Conservation (phyloP, 2,329 filamentous ascomycete species). For the Samsoniella hepiali region DNA sequence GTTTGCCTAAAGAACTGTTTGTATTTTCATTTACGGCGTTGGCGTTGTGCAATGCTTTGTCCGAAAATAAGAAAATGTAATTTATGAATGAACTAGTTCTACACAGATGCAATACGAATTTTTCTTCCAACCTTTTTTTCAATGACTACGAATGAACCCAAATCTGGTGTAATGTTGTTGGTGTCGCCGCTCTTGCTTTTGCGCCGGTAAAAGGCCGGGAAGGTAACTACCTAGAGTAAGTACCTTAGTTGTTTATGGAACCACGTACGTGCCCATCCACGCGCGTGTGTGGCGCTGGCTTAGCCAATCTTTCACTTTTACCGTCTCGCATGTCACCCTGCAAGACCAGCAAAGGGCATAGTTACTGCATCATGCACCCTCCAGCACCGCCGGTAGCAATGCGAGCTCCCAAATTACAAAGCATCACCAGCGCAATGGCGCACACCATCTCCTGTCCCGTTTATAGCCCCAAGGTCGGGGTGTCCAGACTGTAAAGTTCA, state of each 20-base stretch:
- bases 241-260: too few species aligned
- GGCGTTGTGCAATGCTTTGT: constrained; percentile 15
- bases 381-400: not conserved
- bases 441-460: constrained; percentile 22
- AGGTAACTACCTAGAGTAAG: not conserved
- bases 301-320: not conserved
- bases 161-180: not conserved
- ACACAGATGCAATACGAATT: not conserved
- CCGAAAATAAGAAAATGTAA: constrained; percentile 14
- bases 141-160: not conserved
- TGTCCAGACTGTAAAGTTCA: constrained; percentile 39
- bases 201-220: constrained; percentile 14
- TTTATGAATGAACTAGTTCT: constrained; percentile 3
- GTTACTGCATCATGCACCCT: constrained; percentile 8
- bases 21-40: constrained; percentile 16
- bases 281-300: not conserved
- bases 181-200: too few species aligned
- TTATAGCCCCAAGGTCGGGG: constrained; percentile 54
- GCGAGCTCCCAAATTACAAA: not conserved
- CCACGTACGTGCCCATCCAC: too few species aligned
- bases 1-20: constrained; percentile 56
- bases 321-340: not conserved
- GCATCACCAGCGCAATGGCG: constrained; percentile 5
- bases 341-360: not conserved
- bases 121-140: not conserved